Conservation (phyloP, 2,329 filamentous ascomycete species). For the Colletotrichum lentis region DNA sequence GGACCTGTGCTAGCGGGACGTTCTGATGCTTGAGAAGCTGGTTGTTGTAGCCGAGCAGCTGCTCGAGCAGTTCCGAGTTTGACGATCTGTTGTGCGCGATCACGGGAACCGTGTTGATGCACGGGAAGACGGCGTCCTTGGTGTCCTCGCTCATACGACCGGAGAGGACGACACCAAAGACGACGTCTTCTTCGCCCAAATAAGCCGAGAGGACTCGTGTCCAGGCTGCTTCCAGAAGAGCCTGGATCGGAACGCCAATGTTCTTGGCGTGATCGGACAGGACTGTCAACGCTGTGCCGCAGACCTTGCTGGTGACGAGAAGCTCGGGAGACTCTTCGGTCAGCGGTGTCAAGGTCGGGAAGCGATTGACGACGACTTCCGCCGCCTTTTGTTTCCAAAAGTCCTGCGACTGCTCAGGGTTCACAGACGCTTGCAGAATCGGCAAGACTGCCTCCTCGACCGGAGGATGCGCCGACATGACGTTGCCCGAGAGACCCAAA, state of each 20-base stretch:
- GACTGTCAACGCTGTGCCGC: conserved; percentile 48
- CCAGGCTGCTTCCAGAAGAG: conserved; percentile 81
- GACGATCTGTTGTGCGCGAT: conserved; percentile 62
- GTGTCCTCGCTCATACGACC: conserved; percentile 72
- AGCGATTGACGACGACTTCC: conserved; percentile 68
- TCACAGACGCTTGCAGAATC: conserved; percentile 50
- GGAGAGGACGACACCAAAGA: conserved; percentile 83
- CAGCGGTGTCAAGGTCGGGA: conserved; percentile 78
- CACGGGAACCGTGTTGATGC: conserved; percentile 82
- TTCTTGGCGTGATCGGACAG: conserved; percentile 66
- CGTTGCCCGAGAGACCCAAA: conserved; percentile 41
- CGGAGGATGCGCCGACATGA: conserved; percentile 10
- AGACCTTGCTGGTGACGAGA: neutral
- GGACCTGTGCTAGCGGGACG: conserved; percentile 74
- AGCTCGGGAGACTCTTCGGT: conserved; percentile 42
- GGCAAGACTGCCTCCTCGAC: conserved; percentile 52
- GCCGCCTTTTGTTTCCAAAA: conserved; percentile 72
- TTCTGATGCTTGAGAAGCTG: conserved; percentile 74
- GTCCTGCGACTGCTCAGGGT: conserved; percentile 46
- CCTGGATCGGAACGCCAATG: conserved; percentile 76
- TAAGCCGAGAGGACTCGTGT: conserved; percentile 77
- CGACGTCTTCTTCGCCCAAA: conserved; percentile 75
- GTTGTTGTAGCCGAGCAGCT: conserved; percentile 72
- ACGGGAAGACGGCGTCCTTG: conserved; percentile 73
- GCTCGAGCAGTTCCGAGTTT: conserved; percentile 65